A percentile compares a stretch with the other conserved stretches of the same genome.
Conservation (phyloP, 2,329 filamentous ascomycete species). For the Bipolaris sorokiniana region DNA sequence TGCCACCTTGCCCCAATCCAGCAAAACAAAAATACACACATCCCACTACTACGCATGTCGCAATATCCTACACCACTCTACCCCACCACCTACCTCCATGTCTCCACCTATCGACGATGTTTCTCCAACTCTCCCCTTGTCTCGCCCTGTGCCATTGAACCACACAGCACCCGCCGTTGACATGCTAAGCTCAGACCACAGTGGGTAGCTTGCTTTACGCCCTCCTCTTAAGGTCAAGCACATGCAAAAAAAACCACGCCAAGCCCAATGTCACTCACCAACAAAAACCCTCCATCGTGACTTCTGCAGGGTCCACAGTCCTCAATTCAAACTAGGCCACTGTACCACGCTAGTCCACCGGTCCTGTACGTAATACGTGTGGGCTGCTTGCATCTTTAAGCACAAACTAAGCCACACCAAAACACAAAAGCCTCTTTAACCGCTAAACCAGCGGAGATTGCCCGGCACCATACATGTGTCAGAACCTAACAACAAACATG, state of each 20-base stretch:
- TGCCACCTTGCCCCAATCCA: not conserved
- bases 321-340: conserved; percentile 11
- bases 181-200: conserved; percentile 20
- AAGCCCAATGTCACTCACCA: conserved; percentile 11
- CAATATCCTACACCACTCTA: too few species aligned
- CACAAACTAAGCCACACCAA: conserved; percentile 21
- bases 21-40: not conserved
- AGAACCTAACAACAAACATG: conserved; percentile 2
- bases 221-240: conserved; percentile 22
- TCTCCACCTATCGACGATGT: not conserved
- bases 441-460: conserved; percentile 19
- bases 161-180: conserved; percentile 4
- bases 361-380: conserved; percentile 31
- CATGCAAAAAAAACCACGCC: conserved; percentile 8
- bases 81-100: not conserved
- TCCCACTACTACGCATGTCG: not conserved
- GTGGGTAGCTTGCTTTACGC: conserved; percentile 10
- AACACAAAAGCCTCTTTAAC: conserved; percentile 21
- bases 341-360: conserved; percentile 23
- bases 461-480: conserved; percentile 18
- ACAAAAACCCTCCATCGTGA: conserved; percentile 5
- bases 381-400: conserved; percentile 21
- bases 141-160: conserved; percentile 9
- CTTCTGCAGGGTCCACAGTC: conserved; percentile 17
- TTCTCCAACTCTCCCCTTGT: not conserved